A percentile compares a stretch with the other conserved stretches of the same genome.
Evolutionary conservation across 2,329 filamentous ascomycete species (phyloP).

Genomic region (Fusarium circinatum): DNA sequence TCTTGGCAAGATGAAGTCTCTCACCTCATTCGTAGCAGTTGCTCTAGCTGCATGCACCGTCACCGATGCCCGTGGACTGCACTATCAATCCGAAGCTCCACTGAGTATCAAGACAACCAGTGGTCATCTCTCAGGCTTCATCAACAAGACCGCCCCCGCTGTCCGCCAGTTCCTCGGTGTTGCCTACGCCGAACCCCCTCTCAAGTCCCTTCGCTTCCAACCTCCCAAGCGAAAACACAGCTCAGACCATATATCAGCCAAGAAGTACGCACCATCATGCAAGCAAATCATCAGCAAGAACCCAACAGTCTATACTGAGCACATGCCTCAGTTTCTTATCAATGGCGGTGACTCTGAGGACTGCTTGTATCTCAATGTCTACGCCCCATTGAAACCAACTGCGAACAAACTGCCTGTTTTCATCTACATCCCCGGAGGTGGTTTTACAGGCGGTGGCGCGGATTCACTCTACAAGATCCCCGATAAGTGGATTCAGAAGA

Average conservation of each 20-base stretch:
- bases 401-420: background rate
- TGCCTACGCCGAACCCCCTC: conserved; percentile 6
- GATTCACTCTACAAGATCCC: conserved; percentile 15
- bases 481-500: conserved; percentile 11
- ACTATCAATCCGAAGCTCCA: background rate
- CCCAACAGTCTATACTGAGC: conserved; percentile 3
- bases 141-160: conserved; percentile 1
- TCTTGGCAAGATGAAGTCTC: background rate
- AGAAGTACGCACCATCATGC: conserved; percentile 15
- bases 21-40: background rate
- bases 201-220: conserved; percentile 11
- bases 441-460: conserved; percentile 2
- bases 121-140: background rate
- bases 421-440: conserved; percentile 15
- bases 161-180: conserved; percentile 17
- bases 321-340: conserved; percentile 14
- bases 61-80: background rate
- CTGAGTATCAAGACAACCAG: background rate
- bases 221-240: conserved; percentile 5
- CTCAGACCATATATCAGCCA: background rate
- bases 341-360: conserved; percentile 10
- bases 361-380: conserved; percentile 17
- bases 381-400: background rate
- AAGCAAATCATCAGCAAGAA: conserved; percentile 8
- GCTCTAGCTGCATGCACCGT: background rate